Evolutionary conservation across 2,329 filamentous ascomycete genomes (phyloP), one percentile per base, ranked within the genome.

Genomic region (Huntiella moniliformis): DNA sequence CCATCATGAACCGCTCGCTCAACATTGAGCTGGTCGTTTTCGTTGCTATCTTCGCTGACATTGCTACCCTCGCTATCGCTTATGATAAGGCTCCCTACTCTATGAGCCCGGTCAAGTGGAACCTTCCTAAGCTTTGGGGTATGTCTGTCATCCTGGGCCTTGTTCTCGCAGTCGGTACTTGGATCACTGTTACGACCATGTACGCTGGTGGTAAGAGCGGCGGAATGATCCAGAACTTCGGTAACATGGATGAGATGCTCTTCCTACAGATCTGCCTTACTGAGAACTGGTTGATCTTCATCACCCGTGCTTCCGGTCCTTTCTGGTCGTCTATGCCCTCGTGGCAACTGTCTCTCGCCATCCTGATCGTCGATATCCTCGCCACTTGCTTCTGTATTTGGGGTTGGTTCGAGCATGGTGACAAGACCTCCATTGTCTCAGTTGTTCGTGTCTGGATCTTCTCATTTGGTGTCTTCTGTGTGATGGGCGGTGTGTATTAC

Each of bases 241-340:
- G 85, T 72, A 73, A 79, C 59, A 67, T 82, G 46, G 83, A 93
- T 55, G 76, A 78, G 55, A 77, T 93, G 49, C 65, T 94, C 57
- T 93, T 93, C 74, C 77, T 94, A 33, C 76, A 93, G 66, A 83
- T 93, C 61, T 84, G 82, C 8, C 74, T 93, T 45, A 87, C 85
- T 50, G 83, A 93, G 71, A 94, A 92, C 68, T 93, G 86, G 85
- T 73, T 93, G 44, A 94, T 94, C 64, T 92, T 94, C 70, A 88
- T 93, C 66, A 93, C 85, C 53, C 84, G 86, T 71, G 81, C 84
- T 65, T 87, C 87, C 64, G 84, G 85, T 57, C 83, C 84, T 46
- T 88, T 92, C 73, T 92, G 84, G 84, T 86, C 82, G 3, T 87
- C 82, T 16, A 74, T 85, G 49, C 85, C 86, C 50, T 92, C 84